Evolutionary conservation across 2,329 filamentous ascomycete species (phyloP), one percentile per base, ranked within the genome.

Genomic region (Cephalotrichum gorgonifer): DNA sequence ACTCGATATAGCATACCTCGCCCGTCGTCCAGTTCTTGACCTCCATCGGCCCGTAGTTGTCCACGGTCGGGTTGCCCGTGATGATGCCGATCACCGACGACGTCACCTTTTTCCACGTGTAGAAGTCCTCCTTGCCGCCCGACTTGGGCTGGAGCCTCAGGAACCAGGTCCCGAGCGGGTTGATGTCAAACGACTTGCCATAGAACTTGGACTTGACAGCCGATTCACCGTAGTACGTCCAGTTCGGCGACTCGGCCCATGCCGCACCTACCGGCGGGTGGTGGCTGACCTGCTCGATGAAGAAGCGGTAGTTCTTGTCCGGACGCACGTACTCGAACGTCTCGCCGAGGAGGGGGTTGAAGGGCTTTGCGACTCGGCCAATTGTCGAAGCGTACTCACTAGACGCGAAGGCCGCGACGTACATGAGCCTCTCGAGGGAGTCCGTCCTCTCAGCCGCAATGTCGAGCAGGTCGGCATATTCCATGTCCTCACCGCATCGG

Each of bases 61-160:
- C 93, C n/a, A 98, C 87, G 0, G 86, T 87, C 0, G 93, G 93
- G 57, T 88, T 95, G 44, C 93, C 93, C 0, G 91, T 97, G 59
- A 98, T 96, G 65, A 98, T 98, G 51, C 93, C 93, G 52, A 97
- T 83, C n/a, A 98, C 93, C 2, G 90, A 94, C 1, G 89, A 93
- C 1, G 90, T 97, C 17, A 96, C 89, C 70, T 98, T 98, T 69
- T 96, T 97, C 93, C 93, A 98, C 0, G 91, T 96, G 67, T 95
- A 98, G 2, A 96, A 72, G 57, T 98, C 93, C 54, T 86, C 83
- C 58, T 85, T 83, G 9, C 82, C 85, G 3, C 85, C 88, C 3
- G 79, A 73, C 1, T 76, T 78, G 1, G 90, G 88, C 1, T 88
- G 83, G 26, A 98, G 73, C 60, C 78, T 87, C 52, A 97, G 71